These are phyloP conservation scores for Arthrobotrys musiformis DNA, from an alignment of 2,329 filamentous ascomycete genomes.

Conservation along the genomic window DNA sequence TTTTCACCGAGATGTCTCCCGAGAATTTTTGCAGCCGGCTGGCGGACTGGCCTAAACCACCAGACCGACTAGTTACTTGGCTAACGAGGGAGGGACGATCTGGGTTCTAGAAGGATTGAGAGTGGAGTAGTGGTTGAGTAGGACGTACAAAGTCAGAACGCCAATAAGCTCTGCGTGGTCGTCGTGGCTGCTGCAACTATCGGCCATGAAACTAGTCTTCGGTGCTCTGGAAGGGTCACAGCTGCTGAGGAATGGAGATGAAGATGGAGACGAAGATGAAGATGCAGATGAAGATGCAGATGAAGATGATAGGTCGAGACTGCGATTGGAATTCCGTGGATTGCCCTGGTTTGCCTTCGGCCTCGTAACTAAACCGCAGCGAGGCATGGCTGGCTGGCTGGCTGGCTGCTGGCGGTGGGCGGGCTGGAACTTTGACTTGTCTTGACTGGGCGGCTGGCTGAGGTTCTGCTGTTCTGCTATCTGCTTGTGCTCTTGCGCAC, in stretches of 20 bases:
- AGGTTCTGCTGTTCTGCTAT: background rate
- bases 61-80: background rate
- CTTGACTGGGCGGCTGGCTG: conserved; percentile 1
- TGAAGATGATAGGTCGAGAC: background rate
- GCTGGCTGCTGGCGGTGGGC: background rate
- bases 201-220: conserved; percentile 15
- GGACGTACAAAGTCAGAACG: conserved; percentile 19
- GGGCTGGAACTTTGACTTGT: background rate
- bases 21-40: background rate
- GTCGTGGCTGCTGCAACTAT: conserved; percentile 1
- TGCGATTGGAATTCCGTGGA: background rate
- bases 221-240: background rate
- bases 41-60: background rate
- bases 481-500: background rate
- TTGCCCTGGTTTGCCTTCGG: conserved; percentile 12
- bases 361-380: conserved; percentile 15
- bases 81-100: background rate
- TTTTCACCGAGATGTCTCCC: conserved; percentile 35
- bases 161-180: conserved; percentile 16
- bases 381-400: conserved; percentile 9
- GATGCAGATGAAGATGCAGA: background rate
- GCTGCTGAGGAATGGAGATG: background rate
- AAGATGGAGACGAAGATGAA: background rate
- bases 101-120: background rate
- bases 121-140: background rate